Base-by-base conservation (phyloP, 1,284 basidiomycete genomes). In the Marasmius tenuissimus region DNA sequence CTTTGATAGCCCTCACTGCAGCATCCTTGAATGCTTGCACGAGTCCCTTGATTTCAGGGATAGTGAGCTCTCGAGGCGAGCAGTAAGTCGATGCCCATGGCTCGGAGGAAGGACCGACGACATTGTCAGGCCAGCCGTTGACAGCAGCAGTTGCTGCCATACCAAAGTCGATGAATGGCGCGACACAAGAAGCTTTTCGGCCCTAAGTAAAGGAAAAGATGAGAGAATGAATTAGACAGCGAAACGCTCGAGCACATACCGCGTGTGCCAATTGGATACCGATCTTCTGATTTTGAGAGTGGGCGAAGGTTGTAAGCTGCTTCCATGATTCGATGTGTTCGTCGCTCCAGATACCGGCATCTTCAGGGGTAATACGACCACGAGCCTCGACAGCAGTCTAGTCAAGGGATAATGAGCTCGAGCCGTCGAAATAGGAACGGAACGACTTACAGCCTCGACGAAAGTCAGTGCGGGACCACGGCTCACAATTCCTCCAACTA, bases 281-380 rank as follows among this genome's bases (percentile, higher is more conserved):
- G 22, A 94, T 85, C 63, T 84, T 82, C 62, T 86, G 78, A 57
- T 83, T 81, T 66, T 93, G 86, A 1, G 86, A 81, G 71, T 94
- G 92, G 22, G 89, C 86, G 61, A 92, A 93, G 49, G 89, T 84
- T 63, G 92, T 88, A 63, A 96, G 83, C 37, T 86, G 79, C 69
- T 88, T 84, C 57, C 93, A 79, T 0, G 86, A 81, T 5, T 78
- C 81, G 50, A 90, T 85, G 57, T 96, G 94, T 2, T 80, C 81
- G 69, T 93, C 91, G 4, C 81, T 78, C 91, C 92, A 96, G 60
- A 95, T 77, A 0, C 92, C 93, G n/a, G 71, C 52, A 60, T 84
- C 81, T 59, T 83, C 71, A 12, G 82, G 79, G 1, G 79, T 75
- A 64, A 81, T 82, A 8, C 82, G 77, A 10, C 83, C 81, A 67